Conservation (phyloP, 441 rosid species). For the Syzygium malaccense region DNA sequence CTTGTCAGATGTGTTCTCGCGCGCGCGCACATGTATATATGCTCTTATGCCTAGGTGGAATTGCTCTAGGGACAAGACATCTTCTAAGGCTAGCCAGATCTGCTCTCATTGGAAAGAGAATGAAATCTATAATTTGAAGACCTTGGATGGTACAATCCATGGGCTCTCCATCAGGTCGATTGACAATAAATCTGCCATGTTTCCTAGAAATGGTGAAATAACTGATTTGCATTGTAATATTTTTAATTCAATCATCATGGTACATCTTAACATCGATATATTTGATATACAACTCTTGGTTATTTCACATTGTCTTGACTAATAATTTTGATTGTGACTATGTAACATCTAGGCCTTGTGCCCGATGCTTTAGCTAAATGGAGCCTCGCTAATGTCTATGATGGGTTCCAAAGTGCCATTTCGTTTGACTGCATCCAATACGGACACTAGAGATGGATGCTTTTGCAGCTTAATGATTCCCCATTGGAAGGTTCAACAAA, state of each 20-base stretch:
- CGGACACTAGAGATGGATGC: background rate
- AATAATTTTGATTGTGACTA: background rate
- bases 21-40: accelerated
- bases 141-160: background rate
- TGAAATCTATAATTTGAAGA: background rate
- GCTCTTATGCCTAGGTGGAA: background rate
- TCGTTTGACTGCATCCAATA: background rate
- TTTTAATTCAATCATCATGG: background rate
- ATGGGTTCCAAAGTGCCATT: background rate
- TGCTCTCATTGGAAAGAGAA: background rate
- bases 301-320: background rate
- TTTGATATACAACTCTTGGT: background rate
- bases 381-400: background rate
- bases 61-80: background rate
- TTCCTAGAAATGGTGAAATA: background rate
- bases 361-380: background rate
- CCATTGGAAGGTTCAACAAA: background rate
- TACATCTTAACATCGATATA: background rate
- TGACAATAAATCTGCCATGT: background rate
- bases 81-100: background rate
- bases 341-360: background rate
- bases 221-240: background rate
- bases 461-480: background rate
- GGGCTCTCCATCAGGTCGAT: background rate
- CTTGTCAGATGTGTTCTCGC: background rate